phyloP scores from a whole-genome alignment of 805 yeast genomes.

The Naumovozyma baii region DNA sequence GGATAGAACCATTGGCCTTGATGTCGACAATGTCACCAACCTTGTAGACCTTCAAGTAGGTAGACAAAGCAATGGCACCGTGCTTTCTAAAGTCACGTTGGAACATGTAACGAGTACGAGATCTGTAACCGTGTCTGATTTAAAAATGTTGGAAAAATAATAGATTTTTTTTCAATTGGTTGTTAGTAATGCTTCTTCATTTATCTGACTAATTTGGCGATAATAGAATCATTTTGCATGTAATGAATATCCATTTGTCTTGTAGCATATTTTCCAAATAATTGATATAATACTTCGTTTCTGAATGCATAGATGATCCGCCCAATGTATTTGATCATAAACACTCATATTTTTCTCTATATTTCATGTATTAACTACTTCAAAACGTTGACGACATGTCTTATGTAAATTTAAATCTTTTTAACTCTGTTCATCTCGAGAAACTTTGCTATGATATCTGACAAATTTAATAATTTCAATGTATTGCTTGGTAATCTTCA shows the following conservation, averaged over 20 bases:
- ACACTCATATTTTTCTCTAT: too few relatives aligned
- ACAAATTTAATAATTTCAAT: background rate
- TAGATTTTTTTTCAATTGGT: too few relatives aligned
- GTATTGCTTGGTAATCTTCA: background rate
- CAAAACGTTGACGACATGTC: too few relatives aligned
- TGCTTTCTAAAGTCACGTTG: constrained; percentile 95
- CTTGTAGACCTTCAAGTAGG: constrained; percentile 93
- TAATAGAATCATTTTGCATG: background rate
- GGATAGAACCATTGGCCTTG: constrained; percentile 97
- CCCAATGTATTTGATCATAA: too few relatives aligned
- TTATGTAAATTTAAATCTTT: too few relatives aligned
- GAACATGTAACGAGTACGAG: constrained; percentile 99
- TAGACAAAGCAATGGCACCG: constrained; percentile 87
- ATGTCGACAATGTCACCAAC: constrained; percentile 99
- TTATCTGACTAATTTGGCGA: background rate
- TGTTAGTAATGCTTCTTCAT: background rate
- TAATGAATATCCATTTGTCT: background rate
- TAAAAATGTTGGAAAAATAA: constrained; percentile 1
- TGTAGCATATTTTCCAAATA: too few relatives aligned
- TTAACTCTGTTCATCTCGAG: too few relatives aligned
- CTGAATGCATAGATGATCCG: too few relatives aligned
- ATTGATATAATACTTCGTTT: too few relatives aligned
- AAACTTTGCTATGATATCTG: too few relatives aligned
- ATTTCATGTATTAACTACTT: too few relatives aligned
- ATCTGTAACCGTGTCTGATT: constrained; percentile 92